These are phyloP conservation scores for Arachis stenosperma DNA, from an alignment of 306 rosid species.

Conservation along the genomic window DNA sequence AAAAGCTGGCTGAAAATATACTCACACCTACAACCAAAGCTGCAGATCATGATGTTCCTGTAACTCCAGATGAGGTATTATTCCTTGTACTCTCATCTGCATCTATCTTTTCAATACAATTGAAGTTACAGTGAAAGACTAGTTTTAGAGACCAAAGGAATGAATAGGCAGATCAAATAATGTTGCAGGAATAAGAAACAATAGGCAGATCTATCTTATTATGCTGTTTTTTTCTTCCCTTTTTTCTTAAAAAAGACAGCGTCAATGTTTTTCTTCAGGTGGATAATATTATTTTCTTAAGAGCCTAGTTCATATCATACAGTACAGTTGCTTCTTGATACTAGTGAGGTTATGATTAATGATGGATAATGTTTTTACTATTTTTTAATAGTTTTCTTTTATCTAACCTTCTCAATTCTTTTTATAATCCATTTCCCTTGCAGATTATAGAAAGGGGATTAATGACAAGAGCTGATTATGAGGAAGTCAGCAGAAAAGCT, in stretches of 20 bases:
- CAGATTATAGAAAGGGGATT: constrained; percentile 75
- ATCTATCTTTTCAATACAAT: constrained; percentile 10
- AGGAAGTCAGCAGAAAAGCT: constrained; percentile 82
- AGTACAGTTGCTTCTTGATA: constrained; percentile 8
- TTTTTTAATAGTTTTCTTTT: neutral
- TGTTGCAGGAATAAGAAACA: constrained; percentile 5
- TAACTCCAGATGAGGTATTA: constrained; percentile 86
- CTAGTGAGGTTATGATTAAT: neutral
- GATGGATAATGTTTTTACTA: neutral
- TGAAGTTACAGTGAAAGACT: constrained; percentile 13
- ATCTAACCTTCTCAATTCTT: constrained; percentile 28
- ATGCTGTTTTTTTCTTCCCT: neutral
- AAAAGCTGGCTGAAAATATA: constrained; percentile 75
- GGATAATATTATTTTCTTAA: neutral
- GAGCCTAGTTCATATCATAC: neutral
- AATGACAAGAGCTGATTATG: constrained; percentile 80
- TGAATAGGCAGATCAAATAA: constrained; percentile 16
- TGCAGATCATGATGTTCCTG: constrained; percentile 86
- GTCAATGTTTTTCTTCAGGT: neutral
- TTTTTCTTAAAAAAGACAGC: too few relatives aligned
- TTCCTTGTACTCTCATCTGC: constrained; percentile 21
- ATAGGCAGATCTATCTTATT: neutral
- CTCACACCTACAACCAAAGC: constrained; percentile 98
- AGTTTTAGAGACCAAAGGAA: constrained; percentile 1
- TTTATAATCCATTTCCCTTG: constrained; percentile 38